phyloP scores from a whole-genome alignment of 352 stramenopile genomes.

The Plasmopara halstedii region DNA sequence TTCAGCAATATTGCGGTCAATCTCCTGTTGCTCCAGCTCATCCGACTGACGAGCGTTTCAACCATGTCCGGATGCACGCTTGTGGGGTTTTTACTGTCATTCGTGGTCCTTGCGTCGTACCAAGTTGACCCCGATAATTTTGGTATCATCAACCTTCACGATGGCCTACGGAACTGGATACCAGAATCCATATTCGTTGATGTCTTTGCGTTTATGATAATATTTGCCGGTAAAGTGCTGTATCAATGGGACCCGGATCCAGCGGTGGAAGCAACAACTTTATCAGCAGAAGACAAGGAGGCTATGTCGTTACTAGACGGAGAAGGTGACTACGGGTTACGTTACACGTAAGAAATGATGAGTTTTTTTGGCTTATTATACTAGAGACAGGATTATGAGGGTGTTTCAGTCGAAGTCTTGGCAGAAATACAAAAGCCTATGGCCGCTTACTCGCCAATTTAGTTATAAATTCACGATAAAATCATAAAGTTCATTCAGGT shows the following conservation, averaged over 20 bases:
- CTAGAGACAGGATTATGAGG: slow-evolving; percentile 5
- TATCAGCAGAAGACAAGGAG: slow-evolving; percentile 81
- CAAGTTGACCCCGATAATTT: slow-evolving; percentile 66
- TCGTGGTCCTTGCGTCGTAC: slow-evolving; percentile 69
- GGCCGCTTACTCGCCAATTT: no score
- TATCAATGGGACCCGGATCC: slow-evolving; percentile 78
- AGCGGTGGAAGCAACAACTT: slow-evolving; percentile 71
- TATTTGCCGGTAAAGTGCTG: slow-evolving; percentile 61
- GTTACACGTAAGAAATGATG: slow-evolving; percentile 46
- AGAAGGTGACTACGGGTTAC: slow-evolving; percentile 61
- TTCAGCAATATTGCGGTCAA: slow-evolving; percentile 77
- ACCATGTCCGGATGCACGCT: slow-evolving; percentile 73
- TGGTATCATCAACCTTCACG: slow-evolving; percentile 42
- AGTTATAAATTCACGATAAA: no score
- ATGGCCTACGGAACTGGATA: slow-evolving; percentile 64
- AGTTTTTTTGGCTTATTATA: slow-evolving; percentile 5
- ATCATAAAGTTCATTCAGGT: background rate
- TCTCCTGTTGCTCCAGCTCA: slow-evolving; percentile 57
- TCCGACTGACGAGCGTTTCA: slow-evolving; percentile 68
- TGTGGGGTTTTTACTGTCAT: slow-evolving; percentile 65
- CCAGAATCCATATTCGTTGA: slow-evolving; percentile 61
- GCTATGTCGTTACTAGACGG: slow-evolving; percentile 62
- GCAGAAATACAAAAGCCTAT: slow-evolving; percentile 14
- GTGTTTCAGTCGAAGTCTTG: no score
- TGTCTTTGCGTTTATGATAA: slow-evolving; percentile 57